phyloP scores from a whole-genome alignment of 495 filamentous ascomycete species.

The Aspergillus bertholletiae region DNA sequence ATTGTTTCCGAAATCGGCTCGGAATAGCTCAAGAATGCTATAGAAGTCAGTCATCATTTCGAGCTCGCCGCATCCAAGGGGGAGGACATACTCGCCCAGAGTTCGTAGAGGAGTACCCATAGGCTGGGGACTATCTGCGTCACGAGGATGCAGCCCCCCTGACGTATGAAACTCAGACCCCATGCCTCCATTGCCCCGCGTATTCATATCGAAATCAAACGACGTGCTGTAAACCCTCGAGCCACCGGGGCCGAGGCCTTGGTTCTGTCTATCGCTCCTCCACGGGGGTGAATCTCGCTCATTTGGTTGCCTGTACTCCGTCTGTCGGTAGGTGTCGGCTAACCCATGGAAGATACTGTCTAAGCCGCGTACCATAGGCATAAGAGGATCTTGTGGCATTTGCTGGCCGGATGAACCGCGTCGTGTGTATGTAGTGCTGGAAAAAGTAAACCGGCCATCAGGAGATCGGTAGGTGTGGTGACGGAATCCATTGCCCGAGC shows the following conservation, averaged over 20 bases:
- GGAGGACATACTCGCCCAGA: slow-evolving; percentile 34
- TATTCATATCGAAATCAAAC: slow-evolving; percentile 12
- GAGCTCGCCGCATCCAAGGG: not conserved
- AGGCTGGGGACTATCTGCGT: slow-evolving; percentile 32
- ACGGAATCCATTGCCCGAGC: slow-evolving; percentile 27
- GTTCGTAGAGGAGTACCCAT: slow-evolving; percentile 20
- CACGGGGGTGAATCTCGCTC: not conserved
- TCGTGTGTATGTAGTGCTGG: slow-evolving; percentile 31
- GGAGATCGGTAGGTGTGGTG: slow-evolving; percentile 47
- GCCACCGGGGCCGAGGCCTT: not conserved
- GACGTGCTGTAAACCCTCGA: not conserved
- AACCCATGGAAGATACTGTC: slow-evolving; percentile 30
- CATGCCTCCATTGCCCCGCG: slow-evolving; percentile 2
- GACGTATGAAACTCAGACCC: slow-evolving; percentile 4
- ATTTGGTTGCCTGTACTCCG: not conserved
- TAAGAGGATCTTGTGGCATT: slow-evolving; percentile 18
- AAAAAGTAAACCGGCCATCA: slow-evolving; percentile 37
- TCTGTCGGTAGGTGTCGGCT: slow-evolving; percentile 21
- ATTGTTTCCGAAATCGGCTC: slow-evolving; percentile 13
- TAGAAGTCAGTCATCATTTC: not conserved
- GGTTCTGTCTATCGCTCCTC: not conserved
- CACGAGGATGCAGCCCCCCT: slow-evolving; percentile 30
- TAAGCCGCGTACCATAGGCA: slow-evolving; percentile 31
- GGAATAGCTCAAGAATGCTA: slow-evolving; percentile 32
- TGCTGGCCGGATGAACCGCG: slow-evolving; percentile 11